A percentile compares a stretch with the other conserved stretches of the same genome.
Evolutionary conservation across 2,329 filamentous ascomycete species (phyloP).

Genomic region (Trematosphaeria pertusa): DNA sequence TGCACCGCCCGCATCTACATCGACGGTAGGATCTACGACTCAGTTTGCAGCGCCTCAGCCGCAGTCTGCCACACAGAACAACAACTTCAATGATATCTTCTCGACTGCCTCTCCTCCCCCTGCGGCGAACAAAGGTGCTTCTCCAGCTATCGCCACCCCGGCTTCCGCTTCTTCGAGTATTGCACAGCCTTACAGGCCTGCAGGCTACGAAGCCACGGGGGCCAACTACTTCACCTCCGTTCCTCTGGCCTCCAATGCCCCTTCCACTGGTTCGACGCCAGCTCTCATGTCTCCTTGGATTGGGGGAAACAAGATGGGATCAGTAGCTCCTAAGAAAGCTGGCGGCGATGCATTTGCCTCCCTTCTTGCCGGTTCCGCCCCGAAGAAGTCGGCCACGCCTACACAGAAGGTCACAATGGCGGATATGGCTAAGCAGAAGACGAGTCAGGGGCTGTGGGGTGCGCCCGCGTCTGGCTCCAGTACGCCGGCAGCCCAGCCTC

Average conservation of each 20-base stretch:
- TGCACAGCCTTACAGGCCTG: slow-evolving; percentile 61
- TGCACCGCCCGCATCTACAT: slow-evolving; percentile 56
- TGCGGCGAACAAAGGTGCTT: slow-evolving; percentile 58
- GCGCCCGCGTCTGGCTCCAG: slow-evolving; percentile 60
- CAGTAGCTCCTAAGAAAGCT: slow-evolving; percentile 52
- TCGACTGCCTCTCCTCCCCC: slow-evolving; percentile 80
- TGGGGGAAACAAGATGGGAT: slow-evolving; percentile 48
- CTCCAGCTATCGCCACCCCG: slow-evolving; percentile 51
- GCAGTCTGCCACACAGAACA: slow-evolving; percentile 80
- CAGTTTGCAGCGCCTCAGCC: slow-evolving; percentile 85
- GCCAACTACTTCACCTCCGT: slow-evolving; percentile 98
- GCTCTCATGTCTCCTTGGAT: slow-evolving; percentile 49
- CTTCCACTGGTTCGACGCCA: slow-evolving; percentile 50
- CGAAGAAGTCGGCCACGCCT: slow-evolving; percentile 74
- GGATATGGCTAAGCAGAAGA: slow-evolving; percentile 98
- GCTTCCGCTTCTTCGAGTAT: slow-evolving; percentile 44
- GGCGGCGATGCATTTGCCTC: slow-evolving; percentile 89
- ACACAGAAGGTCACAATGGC: slow-evolving; percentile 77
- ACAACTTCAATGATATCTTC: slow-evolving; percentile 81
- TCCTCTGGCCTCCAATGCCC: slow-evolving; percentile 39
- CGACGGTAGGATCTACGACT: slow-evolving; percentile 61
- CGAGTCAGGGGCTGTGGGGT: slow-evolving; percentile 92
- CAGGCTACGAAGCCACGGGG: slow-evolving; percentile 75
- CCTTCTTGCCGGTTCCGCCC: slow-evolving; percentile 78
- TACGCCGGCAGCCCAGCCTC: slow-evolving; percentile 37